phyloP scores from a whole-genome alignment of 192 early-diverging fungal genomes.

The Backusella westeae region DNA sequence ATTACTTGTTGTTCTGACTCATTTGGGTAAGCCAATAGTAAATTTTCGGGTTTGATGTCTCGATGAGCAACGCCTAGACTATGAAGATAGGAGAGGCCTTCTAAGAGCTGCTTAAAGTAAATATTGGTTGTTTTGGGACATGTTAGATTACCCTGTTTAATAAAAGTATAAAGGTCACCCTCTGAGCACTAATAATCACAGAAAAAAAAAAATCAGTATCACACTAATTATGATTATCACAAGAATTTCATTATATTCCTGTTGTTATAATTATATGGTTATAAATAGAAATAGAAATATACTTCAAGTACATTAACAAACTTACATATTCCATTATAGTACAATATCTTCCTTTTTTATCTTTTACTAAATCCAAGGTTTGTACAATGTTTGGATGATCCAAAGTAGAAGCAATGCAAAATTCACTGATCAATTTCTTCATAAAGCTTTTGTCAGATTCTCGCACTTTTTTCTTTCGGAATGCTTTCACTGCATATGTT shows the following conservation, averaged over 20 bases:
- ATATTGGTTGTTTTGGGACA: constrained; percentile 80
- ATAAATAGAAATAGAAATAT: neutral
- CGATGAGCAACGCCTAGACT: constrained; percentile 95
- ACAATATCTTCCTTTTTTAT: constrained; percentile 81
- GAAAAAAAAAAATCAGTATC: neutral
- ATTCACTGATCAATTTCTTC: constrained; percentile 93
- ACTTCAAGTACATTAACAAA: neutral
- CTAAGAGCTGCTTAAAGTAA: constrained; percentile 89
- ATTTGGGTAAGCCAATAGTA: constrained; percentile 56
- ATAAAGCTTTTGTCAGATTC: constrained; percentile 93
- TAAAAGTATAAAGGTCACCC: constrained; percentile 82
- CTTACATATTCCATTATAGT: constrained; percentile 68
- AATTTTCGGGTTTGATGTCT: constrained; percentile 84
- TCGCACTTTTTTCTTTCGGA: constrained; percentile 63
- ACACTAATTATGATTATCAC: neutral
- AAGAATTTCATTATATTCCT: neutral
- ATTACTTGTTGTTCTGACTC: neutral
- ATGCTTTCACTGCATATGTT: constrained; percentile 88
- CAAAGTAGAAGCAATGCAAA: constrained; percentile 89
- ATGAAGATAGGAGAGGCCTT: constrained; percentile 87
- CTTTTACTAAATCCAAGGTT: constrained; percentile 94
- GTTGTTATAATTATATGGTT: neutral
- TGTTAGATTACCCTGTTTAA: constrained; percentile 67
- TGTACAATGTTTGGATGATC: constrained; percentile 84
- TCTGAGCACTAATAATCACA: constrained; percentile 70